Conservation (phyloP, 768 basidiomycete genomes). For the Paxillus ammoniavirescens region DNA sequence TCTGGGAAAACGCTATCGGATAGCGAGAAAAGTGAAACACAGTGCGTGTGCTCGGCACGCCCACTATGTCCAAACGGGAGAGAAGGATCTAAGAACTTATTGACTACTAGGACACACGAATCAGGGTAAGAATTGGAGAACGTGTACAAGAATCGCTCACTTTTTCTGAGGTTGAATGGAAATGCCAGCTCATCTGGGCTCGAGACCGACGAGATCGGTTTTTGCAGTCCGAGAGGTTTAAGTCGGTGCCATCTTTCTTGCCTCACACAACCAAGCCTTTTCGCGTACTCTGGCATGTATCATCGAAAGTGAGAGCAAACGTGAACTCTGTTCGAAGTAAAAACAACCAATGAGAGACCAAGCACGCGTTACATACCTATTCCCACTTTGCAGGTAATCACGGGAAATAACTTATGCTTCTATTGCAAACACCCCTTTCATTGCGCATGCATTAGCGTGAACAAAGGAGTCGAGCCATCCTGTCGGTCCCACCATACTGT, state of each 20-base stretch:
- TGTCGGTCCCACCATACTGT: background rate
- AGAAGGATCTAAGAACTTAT: background rate
- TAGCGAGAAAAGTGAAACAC: background rate
- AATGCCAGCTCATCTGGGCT: background rate
- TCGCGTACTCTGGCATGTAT: background rate
- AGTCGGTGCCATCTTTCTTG: background rate
- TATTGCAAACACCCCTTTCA: background rate
- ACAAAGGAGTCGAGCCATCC: background rate
- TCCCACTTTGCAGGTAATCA: background rate
- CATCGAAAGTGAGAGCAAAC: background rate
- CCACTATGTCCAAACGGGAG: background rate
- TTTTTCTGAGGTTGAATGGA: background rate
- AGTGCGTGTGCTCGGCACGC: background rate
- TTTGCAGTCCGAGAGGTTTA: background rate
- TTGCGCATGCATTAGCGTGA: background rate
- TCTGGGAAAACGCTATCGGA: background rate
- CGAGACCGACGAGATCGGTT: background rate
- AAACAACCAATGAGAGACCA: background rate
- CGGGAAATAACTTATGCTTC: background rate
- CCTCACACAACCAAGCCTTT: background rate
- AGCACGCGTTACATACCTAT: background rate
- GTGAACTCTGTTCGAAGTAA: background rate
- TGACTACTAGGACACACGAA: background rate
- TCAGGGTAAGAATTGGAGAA: background rate
- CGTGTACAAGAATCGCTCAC: background rate